Evolutionary conservation across 768 basidiomycete genomes (phyloP).

Genomic region (Chlorophyllum brunneum): DNA sequence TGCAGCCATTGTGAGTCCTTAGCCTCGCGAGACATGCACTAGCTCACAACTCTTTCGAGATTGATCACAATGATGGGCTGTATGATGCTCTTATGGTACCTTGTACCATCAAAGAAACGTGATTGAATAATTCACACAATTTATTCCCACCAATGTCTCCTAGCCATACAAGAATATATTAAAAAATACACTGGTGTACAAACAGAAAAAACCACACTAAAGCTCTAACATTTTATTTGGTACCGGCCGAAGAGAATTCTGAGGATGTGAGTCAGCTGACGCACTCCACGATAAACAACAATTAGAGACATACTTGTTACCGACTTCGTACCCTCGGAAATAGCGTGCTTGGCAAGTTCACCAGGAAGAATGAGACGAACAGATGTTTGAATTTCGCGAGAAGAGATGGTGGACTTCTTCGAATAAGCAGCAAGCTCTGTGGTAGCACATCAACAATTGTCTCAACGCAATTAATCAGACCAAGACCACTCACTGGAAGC

Average conservation of each 20-base stretch:
- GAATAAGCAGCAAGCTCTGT: conserved; percentile 95
- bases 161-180: conserved; percentile 10
- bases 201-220: neutral
- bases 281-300: no score
- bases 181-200: conserved; percentile 17
- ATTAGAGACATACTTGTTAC: conserved; percentile 43
- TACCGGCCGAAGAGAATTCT: conserved; percentile 19
- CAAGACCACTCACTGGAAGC: conserved; percentile 66
- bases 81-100: conserved; percentile 53
- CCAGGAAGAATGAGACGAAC: conserved; percentile 95
- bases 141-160: no score
- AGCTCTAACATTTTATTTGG: no score
- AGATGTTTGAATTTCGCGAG: conserved; percentile 95
- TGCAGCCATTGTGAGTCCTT: conserved; percentile 56
- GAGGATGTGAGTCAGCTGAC: neutral
- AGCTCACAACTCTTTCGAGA: conserved; percentile 24
- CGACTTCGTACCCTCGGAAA: conserved; percentile 82
- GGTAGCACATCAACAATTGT: no score
- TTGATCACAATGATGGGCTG: conserved; percentile 58
- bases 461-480: no score
- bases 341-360: conserved; percentile 97
- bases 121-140: neutral
- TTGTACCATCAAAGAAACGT: conserved; percentile 32
- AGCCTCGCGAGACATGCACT: neutral
- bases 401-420: conserved; percentile 98